phyloP scores from a whole-genome alignment of 2,329 filamentous ascomycete genomes.

The Colletotrichum liaoningense region DNA sequence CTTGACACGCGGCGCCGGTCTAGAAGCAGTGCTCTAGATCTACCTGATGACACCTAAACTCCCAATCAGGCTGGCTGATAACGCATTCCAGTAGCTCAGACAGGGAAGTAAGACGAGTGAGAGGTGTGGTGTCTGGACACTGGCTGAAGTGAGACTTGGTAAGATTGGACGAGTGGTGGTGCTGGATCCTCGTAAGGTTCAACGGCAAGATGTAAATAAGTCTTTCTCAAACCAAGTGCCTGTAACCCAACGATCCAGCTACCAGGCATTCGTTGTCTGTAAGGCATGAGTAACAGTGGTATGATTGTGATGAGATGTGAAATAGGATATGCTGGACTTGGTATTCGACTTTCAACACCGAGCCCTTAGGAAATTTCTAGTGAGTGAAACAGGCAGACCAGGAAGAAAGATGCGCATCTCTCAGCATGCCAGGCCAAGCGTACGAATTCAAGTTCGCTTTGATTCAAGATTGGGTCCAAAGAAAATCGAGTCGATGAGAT shows the following conservation, averaged over 20 bases:
- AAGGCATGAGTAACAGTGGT: too few relatives aligned
- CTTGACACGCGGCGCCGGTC: background rate
- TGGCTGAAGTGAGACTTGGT: background rate
- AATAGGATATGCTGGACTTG: background rate
- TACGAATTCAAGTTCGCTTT: background rate
- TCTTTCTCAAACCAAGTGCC: too few relatives aligned
- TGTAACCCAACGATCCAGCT: too few relatives aligned
- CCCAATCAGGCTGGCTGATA: background rate
- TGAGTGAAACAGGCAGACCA: background rate
- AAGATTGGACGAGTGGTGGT: background rate
- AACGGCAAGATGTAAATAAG: too few relatives aligned
- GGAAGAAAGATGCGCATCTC: background rate
- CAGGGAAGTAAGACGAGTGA: background rate
- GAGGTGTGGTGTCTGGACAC: background rate
- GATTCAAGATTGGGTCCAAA: background rate
- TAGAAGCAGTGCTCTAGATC: constrained; percentile 16
- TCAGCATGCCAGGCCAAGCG: background rate
- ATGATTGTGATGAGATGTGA: background rate
- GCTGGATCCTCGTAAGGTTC: background rate
- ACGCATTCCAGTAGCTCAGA: background rate
- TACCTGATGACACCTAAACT: constrained; percentile 6
- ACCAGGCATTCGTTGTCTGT: too few relatives aligned
- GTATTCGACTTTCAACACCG: background rate
- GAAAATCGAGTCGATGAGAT: background rate
- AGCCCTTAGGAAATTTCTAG: background rate